These are phyloP conservation scores for Cercospora sp. DNA, from an alignment of 2,329 filamentous ascomycete species.

Conservation along the genomic window DNA sequence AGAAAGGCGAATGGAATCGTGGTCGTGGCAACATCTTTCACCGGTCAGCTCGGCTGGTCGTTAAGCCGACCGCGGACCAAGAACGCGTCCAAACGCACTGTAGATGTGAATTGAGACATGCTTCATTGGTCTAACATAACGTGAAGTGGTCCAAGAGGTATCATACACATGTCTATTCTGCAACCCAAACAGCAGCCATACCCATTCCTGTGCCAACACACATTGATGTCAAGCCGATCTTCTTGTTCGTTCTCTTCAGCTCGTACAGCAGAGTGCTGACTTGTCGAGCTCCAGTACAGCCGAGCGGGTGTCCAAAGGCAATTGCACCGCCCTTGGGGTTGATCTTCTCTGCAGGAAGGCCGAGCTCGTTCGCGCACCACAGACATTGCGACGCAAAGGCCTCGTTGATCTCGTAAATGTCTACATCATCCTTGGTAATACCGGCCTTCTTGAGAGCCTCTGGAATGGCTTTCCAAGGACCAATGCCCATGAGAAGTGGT, in stretches of 20 bases:
- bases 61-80: background rate
- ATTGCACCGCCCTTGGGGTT: constrained; percentile 98
- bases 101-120: background rate
- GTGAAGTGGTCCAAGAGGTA: background rate
- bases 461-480: constrained; percentile 94
- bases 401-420: constrained; percentile 99
- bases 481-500: constrained; percentile 92
- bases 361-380: constrained; percentile 88
- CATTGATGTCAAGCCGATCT: constrained; percentile 92
- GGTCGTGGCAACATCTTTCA: background rate
- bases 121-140: background rate
- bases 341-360: constrained; percentile 79
- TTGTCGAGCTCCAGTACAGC: constrained; percentile 91
- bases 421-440: constrained; percentile 83
- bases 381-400: constrained; percentile 94
- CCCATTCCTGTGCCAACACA: constrained; percentile 97
- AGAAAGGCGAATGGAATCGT: background rate
- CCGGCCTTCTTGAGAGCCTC: constrained; percentile 86
- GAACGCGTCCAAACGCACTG: background rate
- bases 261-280: constrained; percentile 90
- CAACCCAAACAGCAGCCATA: constrained; percentile 95
- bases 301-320: constrained; percentile 88
- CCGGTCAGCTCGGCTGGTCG: constrained; percentile 1
- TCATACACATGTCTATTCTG: constrained; percentile 61
- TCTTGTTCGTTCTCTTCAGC: constrained; percentile 78